Conservation (phyloP, 768 basidiomycete species). For the Brasilioporus rufonigricans region DNA sequence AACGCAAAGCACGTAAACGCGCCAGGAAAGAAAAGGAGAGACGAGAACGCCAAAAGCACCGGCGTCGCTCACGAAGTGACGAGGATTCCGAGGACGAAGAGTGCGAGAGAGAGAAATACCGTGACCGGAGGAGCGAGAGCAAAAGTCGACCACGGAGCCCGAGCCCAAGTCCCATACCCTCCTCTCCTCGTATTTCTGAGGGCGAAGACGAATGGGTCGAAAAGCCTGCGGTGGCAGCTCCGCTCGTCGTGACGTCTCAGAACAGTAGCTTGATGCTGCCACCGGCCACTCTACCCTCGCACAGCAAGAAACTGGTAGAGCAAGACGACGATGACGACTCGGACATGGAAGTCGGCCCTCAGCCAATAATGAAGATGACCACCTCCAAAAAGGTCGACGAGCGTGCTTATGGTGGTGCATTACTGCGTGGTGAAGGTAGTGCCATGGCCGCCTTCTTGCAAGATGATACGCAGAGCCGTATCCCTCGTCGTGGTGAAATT, state of each 20-base stretch:
- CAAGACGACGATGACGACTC: conserved; percentile 36
- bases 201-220: conserved; percentile 72
- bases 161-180: conserved; percentile 35
- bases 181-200: conserved; percentile 29
- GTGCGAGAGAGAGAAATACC: conserved; percentile 24
- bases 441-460: conserved; percentile 97
- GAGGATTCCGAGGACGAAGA: conserved; percentile 38
- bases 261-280: conserved; percentile 24
- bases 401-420: conserved; percentile 83
- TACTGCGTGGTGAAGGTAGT: conserved; percentile 92
- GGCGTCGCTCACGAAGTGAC: conserved; percentile 36
- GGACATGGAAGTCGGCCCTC: conserved; percentile 78
- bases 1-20: conserved; percentile 62
- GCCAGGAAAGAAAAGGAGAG: conserved; percentile 47
- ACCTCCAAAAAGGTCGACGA: conserved; percentile 64
- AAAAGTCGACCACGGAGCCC: conserved; percentile 34
- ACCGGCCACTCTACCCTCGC: conserved; percentile 18
- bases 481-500: conserved; percentile 98
- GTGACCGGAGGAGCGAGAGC: conserved; percentile 31
- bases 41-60: conserved; percentile 37
- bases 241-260: conserved; percentile 27
- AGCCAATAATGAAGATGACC: conserved; percentile 49
- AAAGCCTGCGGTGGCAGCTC: conserved; percentile 38
- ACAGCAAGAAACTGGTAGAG: conserved; percentile 13
- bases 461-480: conserved; percentile 80